Base-by-base conservation (phyloP, 2,329 filamentous ascomycete genomes). In the Botrytis paeoniae region DNA sequence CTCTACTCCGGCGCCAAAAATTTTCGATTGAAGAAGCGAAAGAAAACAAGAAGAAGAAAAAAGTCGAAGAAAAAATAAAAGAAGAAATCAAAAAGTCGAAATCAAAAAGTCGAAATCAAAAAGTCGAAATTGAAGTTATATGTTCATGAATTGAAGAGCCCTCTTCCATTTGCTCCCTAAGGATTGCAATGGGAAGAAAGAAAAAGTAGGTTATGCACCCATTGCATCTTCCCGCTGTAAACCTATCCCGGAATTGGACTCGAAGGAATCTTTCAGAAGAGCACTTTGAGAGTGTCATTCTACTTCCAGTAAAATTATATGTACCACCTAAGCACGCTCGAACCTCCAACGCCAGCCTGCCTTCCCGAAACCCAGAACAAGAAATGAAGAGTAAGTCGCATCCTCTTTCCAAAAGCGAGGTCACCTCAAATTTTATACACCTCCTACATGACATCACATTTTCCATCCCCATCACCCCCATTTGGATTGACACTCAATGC, bases 401-500 rank as follows among this genome's bases (percentile, higher is more conserved):
- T 57, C 43, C 37, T 48, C 65, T 41, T 48, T 57, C 54, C 54
- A n/a, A n/a, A 35, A 59, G 25, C 14, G 10, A 59, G 59, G 7
- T 20, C 16, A 29, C 29, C 32, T 39, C 54, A 35, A 10, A 43
- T 14, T 61, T 69, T 61, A 20, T 61, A 59, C 39, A 61, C 10
- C 29, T 37, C 25, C 39, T 72, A 91, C 89, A 91, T 91, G 75
- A 91, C 81, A 74, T 80, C 80, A 81, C 89, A 91, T 80, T 88
- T 89, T 75, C 84, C 85, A 73, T 89, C 87, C 75, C 91, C 89
- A 78, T 81, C 81, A 25, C 79, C 80, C 4, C 88, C 87, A 74
- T 89, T 89, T 78, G 89, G 88, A 83, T 88, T 91, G 73, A 92
- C 89, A 77, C 89, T 90, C 72, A 99, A 86, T 22, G 96, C 96